Conservation (phyloP, 2,329 filamentous ascomycete species). For the Paraconiothyrium sp. region DNA sequence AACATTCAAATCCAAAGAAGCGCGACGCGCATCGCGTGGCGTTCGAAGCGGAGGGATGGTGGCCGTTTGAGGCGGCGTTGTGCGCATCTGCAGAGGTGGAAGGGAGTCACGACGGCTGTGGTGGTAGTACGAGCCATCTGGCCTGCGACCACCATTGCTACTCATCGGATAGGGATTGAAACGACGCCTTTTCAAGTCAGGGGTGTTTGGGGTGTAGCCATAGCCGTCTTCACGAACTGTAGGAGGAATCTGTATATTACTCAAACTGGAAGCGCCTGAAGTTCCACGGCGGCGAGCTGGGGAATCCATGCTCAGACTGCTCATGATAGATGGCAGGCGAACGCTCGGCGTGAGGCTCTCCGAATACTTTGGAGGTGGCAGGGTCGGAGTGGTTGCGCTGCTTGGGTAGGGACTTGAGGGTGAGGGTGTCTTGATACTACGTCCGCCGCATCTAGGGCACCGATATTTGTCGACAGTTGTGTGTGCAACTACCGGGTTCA, state of each 20-base stretch:
- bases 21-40: slow-evolving; percentile 39
- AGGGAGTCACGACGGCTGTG: slow-evolving; percentile 43
- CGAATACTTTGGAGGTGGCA: slow-evolving; percentile 49
- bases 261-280: slow-evolving; percentile 38
- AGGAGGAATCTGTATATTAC: slow-evolving; percentile 39
- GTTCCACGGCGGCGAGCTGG: slow-evolving; percentile 37
- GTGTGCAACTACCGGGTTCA: slow-evolving; percentile 42
- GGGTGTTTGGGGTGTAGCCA: slow-evolving; percentile 45
- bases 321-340: slow-evolving; percentile 48
- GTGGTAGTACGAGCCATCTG: slow-evolving; percentile 58
- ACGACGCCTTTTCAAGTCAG: slow-evolving; percentile 47
- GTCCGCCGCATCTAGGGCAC: slow-evolving; percentile 77
- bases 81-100: slow-evolving; percentile 42
- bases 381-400: slow-evolving; percentile 52
- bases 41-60: slow-evolving; percentile 45
- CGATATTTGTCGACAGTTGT: slow-evolving; percentile 57
- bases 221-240: slow-evolving; percentile 40
- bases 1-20: slow-evolving; percentile 33
- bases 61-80: slow-evolving; percentile 44
- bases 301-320: slow-evolving; percentile 53
- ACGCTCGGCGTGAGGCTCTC: slow-evolving; percentile 45
- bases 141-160: slow-evolving; percentile 66
- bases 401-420: slow-evolving; percentile 67
- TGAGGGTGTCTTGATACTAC: slow-evolving; percentile 69
- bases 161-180: slow-evolving; percentile 45